Evolutionary conservation across 2,329 filamentous ascomycete genomes (phyloP), one percentile per base, ranked within the genome.

Genomic region (Aureobasidium sp.): DNA sequence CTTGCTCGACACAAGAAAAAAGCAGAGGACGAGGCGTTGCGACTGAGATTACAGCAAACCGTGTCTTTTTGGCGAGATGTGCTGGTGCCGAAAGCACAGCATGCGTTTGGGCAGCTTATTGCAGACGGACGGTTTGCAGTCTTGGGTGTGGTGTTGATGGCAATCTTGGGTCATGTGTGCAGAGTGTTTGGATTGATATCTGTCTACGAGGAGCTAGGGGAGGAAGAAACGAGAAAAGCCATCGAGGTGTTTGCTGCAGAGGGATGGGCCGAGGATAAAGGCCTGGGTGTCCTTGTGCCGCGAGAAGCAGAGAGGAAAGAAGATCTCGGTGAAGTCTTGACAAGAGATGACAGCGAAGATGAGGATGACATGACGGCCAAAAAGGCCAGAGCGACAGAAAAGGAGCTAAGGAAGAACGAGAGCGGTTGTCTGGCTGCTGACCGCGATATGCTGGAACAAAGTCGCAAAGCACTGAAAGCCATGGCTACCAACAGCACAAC

Each of bases 91-190:
- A 70, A 68, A 58, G 71, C 71, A 69, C 68, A 71, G 37, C 65
- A 67, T 66, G 74, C 68, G 0, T 81, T 80, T 65, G 73, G 74
- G 5, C 78, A 80, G 65, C 63, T 80, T 3, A 69, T 78, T 0
- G 75, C 76, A 0, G 76, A 78, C 56, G 74, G 73, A 22, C 72
- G 77, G 17, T 81, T 81, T 63, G 73, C 76, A 17, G 74, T 76
- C 56, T 66, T 81, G 5, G 78, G 78, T 9, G 65, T 80, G 2
- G 74, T 77, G 12, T 69, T 81, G 64, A 69, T 79, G 69, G 76
- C 74, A 1, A 68, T 68, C 12, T 69, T 78, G 44, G 75, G 74
- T 4, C 70, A 78, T 49, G 70, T 77, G 1, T 77, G 76, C 65
- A 67, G 70, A 15, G 70, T 78, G 41, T 67, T 70, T 0, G 77